These are phyloP conservation scores for Xerocomellus chrysenteron DNA, from an alignment of 768 basidiomycete genomes.

Conservation along the genomic window DNA sequence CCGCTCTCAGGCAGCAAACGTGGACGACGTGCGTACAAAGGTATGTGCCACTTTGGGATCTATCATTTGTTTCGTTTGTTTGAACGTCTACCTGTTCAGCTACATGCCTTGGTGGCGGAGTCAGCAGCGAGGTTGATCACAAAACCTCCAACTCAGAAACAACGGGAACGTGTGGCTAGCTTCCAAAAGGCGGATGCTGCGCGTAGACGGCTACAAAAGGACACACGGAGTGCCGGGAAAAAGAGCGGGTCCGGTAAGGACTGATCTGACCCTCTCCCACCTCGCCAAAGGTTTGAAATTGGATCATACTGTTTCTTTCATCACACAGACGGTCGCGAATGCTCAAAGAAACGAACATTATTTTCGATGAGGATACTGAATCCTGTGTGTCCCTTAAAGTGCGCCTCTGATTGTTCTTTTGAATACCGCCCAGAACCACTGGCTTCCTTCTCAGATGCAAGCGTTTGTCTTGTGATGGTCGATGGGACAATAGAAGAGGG, in stretches of 20 bases:
- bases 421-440: too few species aligned
- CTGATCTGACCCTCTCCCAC: too few species aligned
- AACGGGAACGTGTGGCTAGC: conserved; percentile 23
- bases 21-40: conserved; percentile 70
- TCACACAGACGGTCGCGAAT: too few species aligned
- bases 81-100: conserved; percentile 7
- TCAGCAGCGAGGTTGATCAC: conserved; percentile 24
- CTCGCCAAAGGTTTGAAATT: background rate
- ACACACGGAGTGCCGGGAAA: too few species aligned
- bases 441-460: too few species aligned
- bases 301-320: background rate
- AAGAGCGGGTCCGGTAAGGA: too few species aligned
- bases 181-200: conserved; percentile 19
- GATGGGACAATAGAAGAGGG: too few species aligned
- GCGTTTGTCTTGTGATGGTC: too few species aligned
- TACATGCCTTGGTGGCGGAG: conserved; percentile 26
- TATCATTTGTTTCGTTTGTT: background rate
- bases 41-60: conserved; percentile 29
- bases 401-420: too few species aligned
- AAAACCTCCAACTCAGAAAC: conserved; percentile 23
- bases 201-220: conserved; percentile 27
- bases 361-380: too few species aligned
- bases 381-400: too few species aligned
- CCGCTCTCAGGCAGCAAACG: conserved; percentile 77
- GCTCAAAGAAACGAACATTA: too few species aligned